These are phyloP conservation scores for Fistulina hepatica DNA, from an alignment of 1,284 basidiomycete species.

Conservation along the genomic window DNA sequence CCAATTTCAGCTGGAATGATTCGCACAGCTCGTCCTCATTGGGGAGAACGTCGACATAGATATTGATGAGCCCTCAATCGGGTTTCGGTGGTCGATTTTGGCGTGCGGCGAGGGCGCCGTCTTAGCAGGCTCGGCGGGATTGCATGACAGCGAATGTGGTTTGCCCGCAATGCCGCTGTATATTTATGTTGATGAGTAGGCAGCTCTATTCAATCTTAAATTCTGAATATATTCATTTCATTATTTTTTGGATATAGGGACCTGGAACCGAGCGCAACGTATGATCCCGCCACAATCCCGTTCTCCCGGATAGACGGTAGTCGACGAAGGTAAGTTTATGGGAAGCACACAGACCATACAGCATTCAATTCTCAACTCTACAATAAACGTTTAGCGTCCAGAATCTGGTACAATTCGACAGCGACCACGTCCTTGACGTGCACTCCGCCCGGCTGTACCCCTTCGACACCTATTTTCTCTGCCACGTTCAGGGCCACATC, in stretches of 20 bases:
- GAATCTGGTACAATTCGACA: constrained; percentile 46
- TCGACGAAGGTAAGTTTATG: constrained; percentile 29
- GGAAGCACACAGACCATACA: neutral
- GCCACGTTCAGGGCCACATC: constrained; percentile 34
- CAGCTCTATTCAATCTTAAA: neutral
- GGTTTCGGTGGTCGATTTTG: constrained; percentile 46
- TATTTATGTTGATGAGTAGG: constrained; percentile 43
- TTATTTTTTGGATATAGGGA: constrained; percentile 22
- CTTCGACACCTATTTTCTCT: constrained; percentile 45
- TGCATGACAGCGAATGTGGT: constrained; percentile 40
- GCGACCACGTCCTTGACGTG: constrained; percentile 46
- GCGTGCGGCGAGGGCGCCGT: constrained; percentile 38
- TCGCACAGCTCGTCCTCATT: constrained; percentile 38
- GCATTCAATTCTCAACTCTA: neutral
- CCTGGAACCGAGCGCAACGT: constrained; percentile 28
- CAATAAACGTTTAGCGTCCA: too few species aligned
- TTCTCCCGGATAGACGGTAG: constrained; percentile 28
- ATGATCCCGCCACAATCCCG: constrained; percentile 37
- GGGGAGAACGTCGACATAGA: constrained; percentile 49
- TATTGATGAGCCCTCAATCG: constrained; percentile 44
- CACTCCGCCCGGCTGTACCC: constrained; percentile 44
- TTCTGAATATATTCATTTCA: constrained; percentile 1
- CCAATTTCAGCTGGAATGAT: too few species aligned
- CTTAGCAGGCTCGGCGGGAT: constrained; percentile 38
- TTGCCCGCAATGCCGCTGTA: constrained; percentile 32